These are phyloP conservation scores for Escallonia herrerae DNA, from an alignment of 129 eudicot species.

Conservation along the genomic window DNA sequence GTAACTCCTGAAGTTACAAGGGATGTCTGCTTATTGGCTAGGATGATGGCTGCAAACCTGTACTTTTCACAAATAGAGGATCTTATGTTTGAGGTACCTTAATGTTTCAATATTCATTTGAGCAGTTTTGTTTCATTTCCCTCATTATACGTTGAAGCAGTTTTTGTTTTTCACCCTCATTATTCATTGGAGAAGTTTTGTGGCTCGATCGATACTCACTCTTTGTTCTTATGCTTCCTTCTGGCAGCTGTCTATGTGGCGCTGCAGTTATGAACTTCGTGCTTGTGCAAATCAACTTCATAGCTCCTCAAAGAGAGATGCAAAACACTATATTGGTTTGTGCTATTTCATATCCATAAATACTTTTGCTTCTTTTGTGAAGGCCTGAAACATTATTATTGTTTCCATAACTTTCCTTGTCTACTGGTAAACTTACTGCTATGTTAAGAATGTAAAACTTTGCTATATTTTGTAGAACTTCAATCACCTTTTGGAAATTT, in stretches of 20 bases:
- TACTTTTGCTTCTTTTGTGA: neutral
- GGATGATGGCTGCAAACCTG: conserved; percentile 99
- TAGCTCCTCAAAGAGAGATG: conserved; percentile 71
- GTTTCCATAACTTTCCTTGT: neutral
- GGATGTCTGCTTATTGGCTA: conserved; percentile 90
- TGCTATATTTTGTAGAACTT: neutral
- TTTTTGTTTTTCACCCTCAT: neutral
- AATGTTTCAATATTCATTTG: neutral
- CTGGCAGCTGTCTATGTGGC: conserved; percentile 95
- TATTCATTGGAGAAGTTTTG: neutral
- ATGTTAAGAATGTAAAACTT: no score
- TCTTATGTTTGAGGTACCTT: conserved; percentile 88
- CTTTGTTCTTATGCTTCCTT: neutral
- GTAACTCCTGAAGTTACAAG: conserved; percentile 98
- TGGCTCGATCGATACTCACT: neutral
- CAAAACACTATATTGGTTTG: conserved; percentile 92
- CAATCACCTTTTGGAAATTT: neutral
- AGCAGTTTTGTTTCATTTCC: neutral
- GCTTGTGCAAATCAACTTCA: conserved; percentile 76
- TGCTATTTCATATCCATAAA: neutral
- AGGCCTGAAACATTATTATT: no score
- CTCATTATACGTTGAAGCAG: neutral
- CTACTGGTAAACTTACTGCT: neutral
- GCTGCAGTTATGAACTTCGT: conserved; percentile 94
- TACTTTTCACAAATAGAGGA: conserved; percentile 96